Conservation (phyloP, 129 eudicot species). For the Dittrichia graveolens region DNA sequence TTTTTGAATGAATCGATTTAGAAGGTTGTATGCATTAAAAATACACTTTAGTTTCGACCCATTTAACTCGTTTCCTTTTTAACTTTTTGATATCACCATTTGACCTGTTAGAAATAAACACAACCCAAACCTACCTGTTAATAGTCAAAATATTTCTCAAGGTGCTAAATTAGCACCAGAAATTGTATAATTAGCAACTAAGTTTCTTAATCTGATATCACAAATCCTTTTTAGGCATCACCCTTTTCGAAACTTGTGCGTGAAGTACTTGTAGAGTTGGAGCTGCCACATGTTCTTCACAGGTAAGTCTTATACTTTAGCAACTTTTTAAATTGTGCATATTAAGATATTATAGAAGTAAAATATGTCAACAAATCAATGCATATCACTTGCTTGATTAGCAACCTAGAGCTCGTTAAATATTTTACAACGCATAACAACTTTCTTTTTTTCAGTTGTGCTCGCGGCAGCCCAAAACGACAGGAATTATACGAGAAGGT, state of each 20-base stretch:
- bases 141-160: neutral
- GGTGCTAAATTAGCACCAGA: neutral
- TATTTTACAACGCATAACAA: neutral
- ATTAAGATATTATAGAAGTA: neutral
- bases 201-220: neutral
- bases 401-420: neutral
- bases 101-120: neutral
- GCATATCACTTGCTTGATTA: neutral
- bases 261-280: conserved; percentile 95
- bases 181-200: conserved; percentile 14
- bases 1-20: neutral
- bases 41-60: neutral
- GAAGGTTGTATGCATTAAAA: conserved; percentile 2
- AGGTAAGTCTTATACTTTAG: conserved; percentile 51
- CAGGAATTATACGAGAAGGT: conserved; percentile 58
- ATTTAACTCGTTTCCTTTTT: neutral
- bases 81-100: neutral
- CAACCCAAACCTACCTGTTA: neutral
- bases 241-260: conserved; percentile 98
- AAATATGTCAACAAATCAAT: neutral
- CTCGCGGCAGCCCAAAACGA: conserved; percentile 98
- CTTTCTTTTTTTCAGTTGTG: conserved; percentile 66
- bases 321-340: neutral
- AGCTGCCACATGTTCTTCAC: conserved; percentile 87
- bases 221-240: conserved; percentile 55